phyloP scores from a whole-genome alignment of 176 grass and related monocot genomes.

The Chrysopogon serrulatus region DNA sequence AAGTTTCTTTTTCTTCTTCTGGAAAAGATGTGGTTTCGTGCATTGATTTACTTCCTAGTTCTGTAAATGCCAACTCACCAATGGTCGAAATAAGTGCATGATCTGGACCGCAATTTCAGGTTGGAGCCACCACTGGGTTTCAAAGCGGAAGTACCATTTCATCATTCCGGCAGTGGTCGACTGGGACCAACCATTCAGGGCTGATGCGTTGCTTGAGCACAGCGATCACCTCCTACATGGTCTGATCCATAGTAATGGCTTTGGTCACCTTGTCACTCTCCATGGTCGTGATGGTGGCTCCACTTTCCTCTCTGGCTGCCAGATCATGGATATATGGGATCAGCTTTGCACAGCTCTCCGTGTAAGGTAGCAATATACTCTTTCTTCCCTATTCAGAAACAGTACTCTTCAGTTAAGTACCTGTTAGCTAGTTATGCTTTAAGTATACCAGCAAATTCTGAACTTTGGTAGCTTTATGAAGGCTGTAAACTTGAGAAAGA shows the following conservation, averaged over 20 bases:
- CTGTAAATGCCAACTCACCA: background rate
- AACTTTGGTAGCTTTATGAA: background rate
- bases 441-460: background rate
- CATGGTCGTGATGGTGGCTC: conserved; percentile 48
- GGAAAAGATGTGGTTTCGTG: conserved; percentile 27
- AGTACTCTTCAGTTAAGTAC: background rate
- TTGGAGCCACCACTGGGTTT: conserved; percentile 89
- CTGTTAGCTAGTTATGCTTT: background rate
- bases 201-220: conserved; percentile 37
- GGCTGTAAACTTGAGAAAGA: conserved; percentile 5
- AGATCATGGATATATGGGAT: conserved; percentile 92
- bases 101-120: conserved; percentile 41
- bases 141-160: conserved; percentile 84
- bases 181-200: conserved; percentile 47
- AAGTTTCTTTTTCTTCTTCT: conserved; percentile 2
- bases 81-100: background rate
- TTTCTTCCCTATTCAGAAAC: background rate
- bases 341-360: conserved; percentile 78
- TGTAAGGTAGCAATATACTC: conserved; percentile 36
- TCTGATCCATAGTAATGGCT: conserved; percentile 83
- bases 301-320: conserved; percentile 43
- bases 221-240: conserved; percentile 78
- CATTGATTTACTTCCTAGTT: conserved; percentile 25
- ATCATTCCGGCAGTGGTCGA: conserved; percentile 58
- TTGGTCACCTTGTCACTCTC: conserved; percentile 75